These are phyloP conservation scores for Rhodocollybia butyracea DNA, from an alignment of 768 basidiomycete species.

Conservation along the genomic window DNA sequence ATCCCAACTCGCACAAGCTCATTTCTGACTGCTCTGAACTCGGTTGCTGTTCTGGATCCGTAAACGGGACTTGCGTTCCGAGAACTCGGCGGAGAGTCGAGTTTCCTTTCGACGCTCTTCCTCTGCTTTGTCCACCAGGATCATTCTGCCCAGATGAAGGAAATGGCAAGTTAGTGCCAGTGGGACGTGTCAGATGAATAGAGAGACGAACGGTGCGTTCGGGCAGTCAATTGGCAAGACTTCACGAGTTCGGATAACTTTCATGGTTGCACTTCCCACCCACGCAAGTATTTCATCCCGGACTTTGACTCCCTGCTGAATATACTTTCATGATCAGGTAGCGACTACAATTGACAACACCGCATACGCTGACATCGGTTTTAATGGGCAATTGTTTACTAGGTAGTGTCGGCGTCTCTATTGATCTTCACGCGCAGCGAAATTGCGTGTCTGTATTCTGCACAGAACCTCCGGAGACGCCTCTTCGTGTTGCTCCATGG, in stretches of 20 bases:
- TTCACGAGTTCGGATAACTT: slow-evolving; percentile 39
- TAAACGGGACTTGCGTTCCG: slow-evolving; percentile 45
- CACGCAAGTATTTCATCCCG: slow-evolving; percentile 39
- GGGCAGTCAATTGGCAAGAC: slow-evolving; percentile 35
- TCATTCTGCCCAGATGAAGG: slow-evolving; percentile 69
- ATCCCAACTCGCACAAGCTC: slow-evolving; percentile 53
- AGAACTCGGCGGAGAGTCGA: slow-evolving; percentile 59
- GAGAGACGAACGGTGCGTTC: slow-evolving; percentile 56
- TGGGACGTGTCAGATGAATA: slow-evolving; percentile 52
- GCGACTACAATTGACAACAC: slow-evolving; percentile 49
- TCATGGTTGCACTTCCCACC: slow-evolving; percentile 56
- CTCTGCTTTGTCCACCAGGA: slow-evolving; percentile 49
- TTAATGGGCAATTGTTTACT: slow-evolving; percentile 34
- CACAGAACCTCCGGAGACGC: slow-evolving; percentile 32
- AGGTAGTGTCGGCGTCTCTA: neutral
- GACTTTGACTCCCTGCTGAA: neutral
- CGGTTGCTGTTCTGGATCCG: slow-evolving; percentile 47
- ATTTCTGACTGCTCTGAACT: slow-evolving; percentile 60
- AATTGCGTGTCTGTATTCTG: slow-evolving; percentile 31
- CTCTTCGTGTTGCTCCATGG: slow-evolving; percentile 38
- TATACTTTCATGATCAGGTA: slow-evolving; percentile 31
- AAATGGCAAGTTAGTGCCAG: slow-evolving; percentile 44
- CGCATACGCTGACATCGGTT: slow-evolving; percentile 45
- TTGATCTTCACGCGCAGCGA: slow-evolving; percentile 15
- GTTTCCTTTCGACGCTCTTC: slow-evolving; percentile 50